Evolutionary conservation across 2,329 filamentous ascomycete species (phyloP).

Genomic region (Erysiphe pulchra): DNA sequence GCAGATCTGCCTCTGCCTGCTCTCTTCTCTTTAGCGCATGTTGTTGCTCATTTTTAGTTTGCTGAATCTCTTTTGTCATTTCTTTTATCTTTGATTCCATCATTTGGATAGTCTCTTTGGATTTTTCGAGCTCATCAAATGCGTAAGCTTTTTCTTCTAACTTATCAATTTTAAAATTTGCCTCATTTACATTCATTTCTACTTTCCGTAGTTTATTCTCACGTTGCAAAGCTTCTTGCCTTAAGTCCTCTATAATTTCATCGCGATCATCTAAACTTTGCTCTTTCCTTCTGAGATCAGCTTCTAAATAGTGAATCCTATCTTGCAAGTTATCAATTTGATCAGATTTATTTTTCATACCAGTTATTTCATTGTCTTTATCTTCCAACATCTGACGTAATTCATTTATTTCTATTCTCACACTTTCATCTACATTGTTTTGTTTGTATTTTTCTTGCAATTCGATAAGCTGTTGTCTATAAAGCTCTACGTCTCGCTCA

Average conservation of each 20-base stretch:
- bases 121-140: slow-evolving; percentile 18
- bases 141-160: slow-evolving; percentile 30
- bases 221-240: slow-evolving; percentile 25
- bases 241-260: slow-evolving; percentile 45
- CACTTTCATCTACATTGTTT: slow-evolving; percentile 44
- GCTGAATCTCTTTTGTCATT: slow-evolving; percentile 27
- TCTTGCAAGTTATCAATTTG: slow-evolving; percentile 43
- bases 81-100: slow-evolving; percentile 28
- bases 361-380: slow-evolving; percentile 21
- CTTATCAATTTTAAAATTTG: slow-evolving; percentile 23
- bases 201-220: slow-evolving; percentile 26
- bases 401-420: slow-evolving; percentile 32
- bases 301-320: slow-evolving; percentile 50
- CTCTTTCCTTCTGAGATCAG: slow-evolving; percentile 51
- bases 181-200: slow-evolving; percentile 31
- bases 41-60: slow-evolving; percentile 27
- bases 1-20: slow-evolving; percentile 30
- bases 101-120: slow-evolving; percentile 23
- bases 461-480: slow-evolving; percentile 56
- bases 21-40: slow-evolving; percentile 28
- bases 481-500: slow-evolving; percentile 66
- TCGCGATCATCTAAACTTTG: slow-evolving; percentile 46
- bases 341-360: slow-evolving; percentile 30
- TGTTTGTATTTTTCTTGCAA: slow-evolving; percentile 60
- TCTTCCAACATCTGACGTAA: slow-evolving; percentile 30